Evolutionary conservation across 257 asterid genomes (phyloP).

Genomic region (Lavandula angustifolia): DNA sequence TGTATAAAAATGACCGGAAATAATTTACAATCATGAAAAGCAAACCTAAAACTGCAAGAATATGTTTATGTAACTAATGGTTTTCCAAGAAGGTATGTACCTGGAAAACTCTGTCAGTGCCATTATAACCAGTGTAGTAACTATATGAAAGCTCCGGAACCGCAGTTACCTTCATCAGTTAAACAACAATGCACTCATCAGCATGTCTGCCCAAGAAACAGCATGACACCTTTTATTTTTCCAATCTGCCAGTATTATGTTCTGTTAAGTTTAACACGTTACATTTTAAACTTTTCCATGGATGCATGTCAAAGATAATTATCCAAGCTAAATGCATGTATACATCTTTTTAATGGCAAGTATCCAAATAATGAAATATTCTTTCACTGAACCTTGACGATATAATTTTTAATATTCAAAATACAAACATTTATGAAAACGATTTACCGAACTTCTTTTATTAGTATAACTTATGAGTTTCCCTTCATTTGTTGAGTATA

Average conservation of each 20-base stretch:
- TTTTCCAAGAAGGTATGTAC: constrained; percentile 37
- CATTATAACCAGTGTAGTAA: constrained; percentile 75
- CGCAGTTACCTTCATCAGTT: constrained; percentile 47
- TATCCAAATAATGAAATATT: constrained; percentile 20
- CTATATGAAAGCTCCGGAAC: constrained; percentile 56
- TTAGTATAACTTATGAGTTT: constrained; percentile 54
- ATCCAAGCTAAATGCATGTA: too few relatives aligned
- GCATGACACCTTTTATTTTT: too few relatives aligned
- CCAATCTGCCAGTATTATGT: too few relatives aligned
- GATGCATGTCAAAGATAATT: too few relatives aligned
- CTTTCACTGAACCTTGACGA: constrained; percentile 4
- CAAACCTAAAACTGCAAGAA: constrained; percentile 18
- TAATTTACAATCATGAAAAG: constrained; percentile 21
- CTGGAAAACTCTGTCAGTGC: constrained; percentile 74
- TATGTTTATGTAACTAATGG: constrained; percentile 15
- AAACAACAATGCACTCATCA: constrained; percentile 34
- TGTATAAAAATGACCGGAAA: constrained; percentile 29
- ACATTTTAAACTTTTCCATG: too few relatives aligned
- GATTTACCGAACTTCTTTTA: constrained; percentile 53
- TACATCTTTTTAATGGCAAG: constrained; percentile 8
- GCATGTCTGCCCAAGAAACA: too few relatives aligned
- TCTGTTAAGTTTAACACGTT: too few relatives aligned
- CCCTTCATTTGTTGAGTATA: constrained; percentile 55
- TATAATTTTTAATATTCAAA: constrained; percentile 8
- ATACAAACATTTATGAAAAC: constrained; percentile 18